phyloP scores from a whole-genome alignment of 306 rosid species.

The Vicia faba region DNA sequence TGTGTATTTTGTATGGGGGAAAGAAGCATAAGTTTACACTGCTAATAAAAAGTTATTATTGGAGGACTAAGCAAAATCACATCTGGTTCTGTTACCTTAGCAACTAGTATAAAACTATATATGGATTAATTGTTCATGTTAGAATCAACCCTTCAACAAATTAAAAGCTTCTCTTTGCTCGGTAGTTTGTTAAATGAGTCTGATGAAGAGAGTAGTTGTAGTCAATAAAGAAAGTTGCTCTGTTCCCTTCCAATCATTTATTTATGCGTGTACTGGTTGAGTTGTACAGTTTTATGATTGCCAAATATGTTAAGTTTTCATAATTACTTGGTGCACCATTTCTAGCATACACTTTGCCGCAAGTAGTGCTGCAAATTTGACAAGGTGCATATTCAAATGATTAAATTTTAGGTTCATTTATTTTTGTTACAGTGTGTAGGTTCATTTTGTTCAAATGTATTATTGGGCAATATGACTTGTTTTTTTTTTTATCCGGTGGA shows the following conservation, averaged over 20 bases:
- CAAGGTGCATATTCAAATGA: background rate
- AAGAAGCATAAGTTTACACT: conserved; percentile 18
- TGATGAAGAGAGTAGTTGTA: conserved; percentile 12
- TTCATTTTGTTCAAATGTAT: background rate
- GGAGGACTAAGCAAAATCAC: conserved; percentile 6
- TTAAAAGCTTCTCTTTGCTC: conserved; percentile 24
- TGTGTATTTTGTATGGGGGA: conserved; percentile 33
- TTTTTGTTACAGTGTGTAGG: background rate
- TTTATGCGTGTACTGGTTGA: conserved; percentile 6
- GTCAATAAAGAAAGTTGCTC: conserved; percentile 15
- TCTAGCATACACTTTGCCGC: background rate
- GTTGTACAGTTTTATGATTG: background rate
- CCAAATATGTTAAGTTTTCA: conserved; percentile 1
- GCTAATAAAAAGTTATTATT: conserved; percentile 22
- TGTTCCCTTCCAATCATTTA: conserved; percentile 18
- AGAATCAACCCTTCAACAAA: too few species aligned
- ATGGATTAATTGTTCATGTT: too few species aligned
- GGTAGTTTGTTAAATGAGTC: conserved; percentile 25
- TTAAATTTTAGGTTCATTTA: background rate
- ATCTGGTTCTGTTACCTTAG: too few species aligned
- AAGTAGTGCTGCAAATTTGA: background rate
- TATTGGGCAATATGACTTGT: background rate
- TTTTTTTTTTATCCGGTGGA: background rate
- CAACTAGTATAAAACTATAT: too few species aligned
- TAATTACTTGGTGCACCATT: conserved; percentile 15